Conservation (phyloP, 2,329 filamentous ascomycete species). For the Conoideocrella luteorostrata region DNA sequence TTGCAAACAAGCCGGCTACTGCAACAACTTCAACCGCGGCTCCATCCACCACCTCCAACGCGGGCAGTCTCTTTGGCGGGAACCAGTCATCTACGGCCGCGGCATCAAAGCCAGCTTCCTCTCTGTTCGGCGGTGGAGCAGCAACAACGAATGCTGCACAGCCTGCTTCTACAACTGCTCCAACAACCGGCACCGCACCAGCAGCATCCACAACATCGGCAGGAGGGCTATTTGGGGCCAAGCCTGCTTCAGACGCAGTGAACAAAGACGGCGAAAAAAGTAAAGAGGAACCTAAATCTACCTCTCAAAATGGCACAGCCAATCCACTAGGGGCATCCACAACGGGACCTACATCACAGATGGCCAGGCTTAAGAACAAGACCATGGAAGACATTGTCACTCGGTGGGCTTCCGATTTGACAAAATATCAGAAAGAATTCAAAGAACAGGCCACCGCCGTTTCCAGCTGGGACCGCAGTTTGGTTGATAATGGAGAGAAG, state of each 20-base stretch:
- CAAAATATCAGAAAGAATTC: conserved; percentile 96
- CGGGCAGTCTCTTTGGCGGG: conserved; percentile 25
- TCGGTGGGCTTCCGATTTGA: conserved; percentile 88
- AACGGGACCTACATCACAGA: conserved; percentile 71
- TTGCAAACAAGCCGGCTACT: conserved; percentile 26
- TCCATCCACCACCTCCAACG: conserved; percentile 23
- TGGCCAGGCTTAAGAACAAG: conserved; percentile 92
- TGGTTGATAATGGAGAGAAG: conserved; percentile 92
- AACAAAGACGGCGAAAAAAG: conserved; percentile 12
- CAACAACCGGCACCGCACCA: conserved; percentile 22
- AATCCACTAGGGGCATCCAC: conserved; percentile 63
- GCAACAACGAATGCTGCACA: conserved; percentile 20
- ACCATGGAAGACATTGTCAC: conserved; percentile 99
- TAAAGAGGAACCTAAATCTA: conserved; percentile 23
- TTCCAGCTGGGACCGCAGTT: conserved; percentile 81
- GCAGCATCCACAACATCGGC: conserved; percentile 16
- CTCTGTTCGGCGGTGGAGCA: conserved; percentile 17
- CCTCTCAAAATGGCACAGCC: conserved; percentile 22
- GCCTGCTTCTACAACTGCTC: conserved; percentile 17
- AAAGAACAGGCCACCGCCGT: conserved; percentile 83
- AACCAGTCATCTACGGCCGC: conserved; percentile 13
- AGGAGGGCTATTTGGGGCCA: conserved; percentile 26
- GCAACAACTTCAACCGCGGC: conserved; percentile 20
- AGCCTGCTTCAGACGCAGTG: conserved; percentile 23
- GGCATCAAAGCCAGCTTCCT: conserved; percentile 11